Evolutionary conservation across 2,329 filamentous ascomycete species (phyloP).

Genomic region (Paramyrothecium roridum): DNA sequence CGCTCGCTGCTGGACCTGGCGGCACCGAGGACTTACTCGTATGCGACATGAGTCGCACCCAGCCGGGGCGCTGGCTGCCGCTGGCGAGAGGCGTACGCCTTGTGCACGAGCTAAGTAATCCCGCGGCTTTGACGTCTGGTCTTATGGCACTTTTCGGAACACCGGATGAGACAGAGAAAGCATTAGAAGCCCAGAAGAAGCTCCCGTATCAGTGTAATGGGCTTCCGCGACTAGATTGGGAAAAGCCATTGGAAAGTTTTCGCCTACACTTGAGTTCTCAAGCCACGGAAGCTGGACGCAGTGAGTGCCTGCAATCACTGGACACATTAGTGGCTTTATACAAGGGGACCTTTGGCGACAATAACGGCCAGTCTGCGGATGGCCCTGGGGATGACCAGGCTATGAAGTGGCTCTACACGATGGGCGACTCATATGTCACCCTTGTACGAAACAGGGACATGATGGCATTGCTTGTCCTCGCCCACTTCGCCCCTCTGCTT

Average conservation of each 20-base stretch:
- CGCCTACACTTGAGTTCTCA: too few relatives aligned
- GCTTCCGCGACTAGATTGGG: too few relatives aligned
- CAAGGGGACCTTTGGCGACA: slow-evolving; percentile 9
- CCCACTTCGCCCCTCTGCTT: slow-evolving; percentile 18
- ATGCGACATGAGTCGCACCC: slow-evolving; percentile 16
- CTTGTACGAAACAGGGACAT: slow-evolving; percentile 20
- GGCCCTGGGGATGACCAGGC: slow-evolving; percentile 12
- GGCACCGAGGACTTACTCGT: slow-evolving; percentile 22
- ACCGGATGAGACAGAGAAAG: too few relatives aligned
- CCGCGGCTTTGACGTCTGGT: slow-evolving; percentile 21
- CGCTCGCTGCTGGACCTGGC: slow-evolving; percentile 24
- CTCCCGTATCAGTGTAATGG: too few relatives aligned
- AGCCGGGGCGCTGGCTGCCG: slow-evolving; percentile 18
- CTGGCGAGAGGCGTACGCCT: slow-evolving; percentile 20
- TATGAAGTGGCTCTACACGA: slow-evolving; percentile 21
- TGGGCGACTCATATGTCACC: slow-evolving; percentile 20
- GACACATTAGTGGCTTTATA: too few relatives aligned
- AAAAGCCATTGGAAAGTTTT: too few relatives aligned
- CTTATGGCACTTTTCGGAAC: slow-evolving; percentile 12
- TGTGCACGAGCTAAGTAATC: slow-evolving; percentile 19
- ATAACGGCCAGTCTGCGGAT: slow-evolving; percentile 7
- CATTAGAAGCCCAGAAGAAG: too few relatives aligned
- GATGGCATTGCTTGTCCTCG: slow-evolving; percentile 20
- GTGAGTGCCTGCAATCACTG: too few relatives aligned
- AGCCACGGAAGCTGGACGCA: too few relatives aligned